Percentiles rank a stretch among this genome's conserved stretches.
Conservation (phyloP, 2,329 filamentous ascomycete genomes). For the Fusarium chaquense region DNA sequence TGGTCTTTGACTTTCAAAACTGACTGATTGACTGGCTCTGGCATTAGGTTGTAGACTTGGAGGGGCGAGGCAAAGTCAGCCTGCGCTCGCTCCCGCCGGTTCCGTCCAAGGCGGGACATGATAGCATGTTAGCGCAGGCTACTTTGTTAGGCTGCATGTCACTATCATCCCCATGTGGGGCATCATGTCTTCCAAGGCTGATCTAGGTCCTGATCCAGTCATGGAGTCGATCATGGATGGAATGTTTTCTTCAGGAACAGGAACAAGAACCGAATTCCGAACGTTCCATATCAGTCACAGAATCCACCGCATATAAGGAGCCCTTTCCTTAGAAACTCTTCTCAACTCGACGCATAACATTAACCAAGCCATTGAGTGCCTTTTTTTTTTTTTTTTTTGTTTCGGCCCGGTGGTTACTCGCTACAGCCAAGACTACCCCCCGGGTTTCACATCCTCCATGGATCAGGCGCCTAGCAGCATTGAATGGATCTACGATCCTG, state of each 20-base stretch:
- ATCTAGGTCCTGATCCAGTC: not conserved
- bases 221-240: constrained; percentile 23
- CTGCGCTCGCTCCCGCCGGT: constrained; percentile 3
- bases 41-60: not conserved
- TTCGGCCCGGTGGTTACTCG: constrained; percentile 29
- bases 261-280: not conserved
- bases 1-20: not conserved
- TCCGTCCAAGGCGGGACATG: constrained; percentile 22
- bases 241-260: constrained; percentile 16
- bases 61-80: constrained; percentile 3
- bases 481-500: constrained; percentile 15
- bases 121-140: constrained; percentile 21
- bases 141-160: not conserved
- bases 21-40: not conserved
- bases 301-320: not conserved
- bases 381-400: constrained; percentile 1
- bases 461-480: constrained; percentile 30
- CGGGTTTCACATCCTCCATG: constrained; percentile 42
- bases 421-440: constrained; percentile 36
- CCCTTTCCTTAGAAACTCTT: not conserved
- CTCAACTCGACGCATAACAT: not conserved
- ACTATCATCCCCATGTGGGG: constrained; percentile 29
- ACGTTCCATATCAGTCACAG: constrained; percentile 18
- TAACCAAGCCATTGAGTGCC: not conserved
- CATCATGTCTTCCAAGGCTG: constrained; percentile 32